Base-by-base conservation (phyloP, 2,329 filamentous ascomycete species). In the Tolypocladium capitatum region DNA sequence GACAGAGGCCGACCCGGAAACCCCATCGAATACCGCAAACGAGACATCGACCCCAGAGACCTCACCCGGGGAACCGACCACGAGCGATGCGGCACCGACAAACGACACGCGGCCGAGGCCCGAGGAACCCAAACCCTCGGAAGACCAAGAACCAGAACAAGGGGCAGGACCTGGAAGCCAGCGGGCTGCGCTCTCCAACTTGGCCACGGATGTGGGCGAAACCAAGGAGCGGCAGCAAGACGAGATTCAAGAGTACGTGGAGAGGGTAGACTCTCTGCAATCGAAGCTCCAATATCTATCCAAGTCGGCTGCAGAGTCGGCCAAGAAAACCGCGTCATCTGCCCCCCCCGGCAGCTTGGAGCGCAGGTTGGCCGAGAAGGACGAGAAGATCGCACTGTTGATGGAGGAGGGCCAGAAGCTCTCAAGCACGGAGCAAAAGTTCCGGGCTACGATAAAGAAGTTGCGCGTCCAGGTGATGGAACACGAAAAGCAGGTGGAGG, bases 321-420 rank as follows among this genome's bases (percentile, higher is more conserved):
- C 92, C 1, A 84, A 82, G 58, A 78, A 80, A 54, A 75, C 81
- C 7, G 81, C 79, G 2, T 68, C 74, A n/a, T 69, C 74, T 24
- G 80, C 84, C 1, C 69, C 76, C 2, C 61, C 77, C 0, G 84
- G 84, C 6, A 86, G 81, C 48, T 49, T 73, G 2, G 86, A 94
- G 54, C 86, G 83, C 62, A 89, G 86, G 59, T 64, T 97, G 14
- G 85, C 87, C 1, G 89, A 94, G 58, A 94, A 89, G 60, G 90
- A 97, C 57, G 83, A 91, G 56, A 86, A 86, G 61, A 94, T 97
- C 57, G 87, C 90, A 3, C 70, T 90, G 43, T 70, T 98, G 13
- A 85, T 98, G 73, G 84, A 94, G 56, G 92, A 98, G 68, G 92
- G 94, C 0, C 86, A 92, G 57, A 89, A 84, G 55, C 73, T 97